phyloP scores from a whole-genome alignment of 2,329 filamentous ascomycete genomes.

The Pseudonectria foliicola region DNA sequence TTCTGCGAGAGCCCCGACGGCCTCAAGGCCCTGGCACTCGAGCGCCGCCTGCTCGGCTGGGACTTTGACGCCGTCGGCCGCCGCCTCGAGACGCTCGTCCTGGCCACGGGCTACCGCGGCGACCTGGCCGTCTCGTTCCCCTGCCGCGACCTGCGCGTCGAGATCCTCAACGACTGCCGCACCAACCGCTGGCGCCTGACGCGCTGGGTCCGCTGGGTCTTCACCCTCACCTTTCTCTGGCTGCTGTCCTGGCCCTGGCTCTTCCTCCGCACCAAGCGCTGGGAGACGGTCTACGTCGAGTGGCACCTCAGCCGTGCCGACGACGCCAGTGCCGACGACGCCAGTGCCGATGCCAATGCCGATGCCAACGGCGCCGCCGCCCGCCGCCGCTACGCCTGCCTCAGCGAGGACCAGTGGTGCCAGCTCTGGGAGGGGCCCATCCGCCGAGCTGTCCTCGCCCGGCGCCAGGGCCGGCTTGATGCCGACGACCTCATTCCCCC shows the following conservation, averaged over 20 bases:
- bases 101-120: conserved; percentile 61
- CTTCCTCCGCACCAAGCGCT: conserved; percentile 59
- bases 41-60: conserved; percentile 50
- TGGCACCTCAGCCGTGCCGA: conserved; percentile 45
- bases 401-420: conserved; percentile 55
- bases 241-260: conserved; percentile 65
- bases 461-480: conserved; percentile 47
- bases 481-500: conserved; percentile 48
- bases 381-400: conserved; percentile 41
- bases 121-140: conserved; percentile 53
- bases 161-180: conserved; percentile 56
- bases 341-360: too few relatives aligned
- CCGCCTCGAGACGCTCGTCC: conserved; percentile 50
- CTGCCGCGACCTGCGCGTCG: conserved; percentile 45
- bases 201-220: conserved; percentile 56
- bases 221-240: conserved; percentile 61
- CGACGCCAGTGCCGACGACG: too few relatives aligned
- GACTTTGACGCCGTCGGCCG: conserved; percentile 46
- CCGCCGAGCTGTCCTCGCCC: conserved; percentile 49
- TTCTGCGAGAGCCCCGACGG: conserved; percentile 53
- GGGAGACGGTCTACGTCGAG: conserved; percentile 53
- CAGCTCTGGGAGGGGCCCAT: conserved; percentile 56
- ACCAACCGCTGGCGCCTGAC: conserved; percentile 60
- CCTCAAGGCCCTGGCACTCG: conserved; percentile 50
- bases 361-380: conserved; percentile 26